Base-by-base conservation (phyloP, 495 filamentous ascomycete genomes). In the Trichoderma gamsii region DNA sequence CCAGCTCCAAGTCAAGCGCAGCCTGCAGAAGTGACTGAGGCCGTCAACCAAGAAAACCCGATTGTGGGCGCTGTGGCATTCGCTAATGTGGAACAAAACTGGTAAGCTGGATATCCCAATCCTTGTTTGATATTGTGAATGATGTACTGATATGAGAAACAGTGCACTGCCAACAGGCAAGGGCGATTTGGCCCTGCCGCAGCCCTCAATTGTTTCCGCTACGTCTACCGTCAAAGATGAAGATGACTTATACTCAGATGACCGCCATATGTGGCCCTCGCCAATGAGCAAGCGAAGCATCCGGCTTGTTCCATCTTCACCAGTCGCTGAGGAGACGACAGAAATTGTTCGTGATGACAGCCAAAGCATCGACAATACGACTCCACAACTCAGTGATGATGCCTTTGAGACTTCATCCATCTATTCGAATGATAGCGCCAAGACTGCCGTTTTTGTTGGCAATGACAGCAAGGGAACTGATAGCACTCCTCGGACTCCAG, bases 351-450 rank as follows among this genome's bases (percentile, higher is more conserved):
- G 16, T 15, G 56, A 61, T 11, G 25, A 32, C 16, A 15, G 8
- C 23, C 27, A 13, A 15, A 65, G 12, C 16, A 18, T 32, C 41
- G 64, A 46, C n/a, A 41, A 29, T 41, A 65, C 21, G 2, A 43
- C 64, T 2, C 41, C 64, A 0, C 64, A 32, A 8, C 41, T 23
- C 9, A 65, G 35, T 25, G 56, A 61, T 15, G 35, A 46, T 41
- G 7, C 9, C 35, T 25, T 29, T 12, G 65, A 66, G 8, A 32
- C 43, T 15, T 66, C 65, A 32, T 66, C 65, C 15, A 16, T 66
- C 18, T 66, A 66, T 29, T 66, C 65, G 41, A 15, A 66, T n/a
- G 65, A 66, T n/a, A 66, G 65, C 16, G 41, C 41, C 6, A 46
- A 52, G 43, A 66, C 65, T 12, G 25, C 44, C 43, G 27, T 66